Percentiles rank a stretch among this genome's conserved stretches.
phyloP scores from a whole-genome alignment of 352 stramenopile genomes.

The Phytophthora citricola region DNA sequence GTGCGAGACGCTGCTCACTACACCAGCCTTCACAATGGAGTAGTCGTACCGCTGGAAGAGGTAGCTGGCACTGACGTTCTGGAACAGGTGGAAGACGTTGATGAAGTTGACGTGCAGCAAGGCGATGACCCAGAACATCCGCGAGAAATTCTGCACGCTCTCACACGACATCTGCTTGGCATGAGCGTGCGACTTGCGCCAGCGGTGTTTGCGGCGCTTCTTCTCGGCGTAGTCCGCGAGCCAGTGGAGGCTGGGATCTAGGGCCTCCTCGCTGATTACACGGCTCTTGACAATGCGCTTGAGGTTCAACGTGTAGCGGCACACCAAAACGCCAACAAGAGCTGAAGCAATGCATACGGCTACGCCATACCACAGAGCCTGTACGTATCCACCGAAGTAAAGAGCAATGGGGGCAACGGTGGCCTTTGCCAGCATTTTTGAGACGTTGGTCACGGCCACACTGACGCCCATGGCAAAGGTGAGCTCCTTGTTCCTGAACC shows the following conservation, averaged over 20 bases:
- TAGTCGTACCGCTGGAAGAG: conserved; percentile 88
- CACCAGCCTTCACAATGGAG: conserved; percentile 85
- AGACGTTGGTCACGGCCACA: conserved; percentile 91
- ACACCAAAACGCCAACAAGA: conserved; percentile 61
- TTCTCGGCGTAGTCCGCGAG: conserved; percentile 74
- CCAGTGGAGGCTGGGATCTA: conserved; percentile 70
- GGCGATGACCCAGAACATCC: conserved; percentile 89
- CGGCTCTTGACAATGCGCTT: conserved; percentile 72
- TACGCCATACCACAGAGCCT: conserved; percentile 86
- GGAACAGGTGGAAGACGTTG: conserved; percentile 93
- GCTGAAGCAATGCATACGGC: conserved; percentile 64
- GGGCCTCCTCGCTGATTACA: conserved; percentile 56
- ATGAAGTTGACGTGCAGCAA: conserved; percentile 90
- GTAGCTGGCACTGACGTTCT: conserved; percentile 90
- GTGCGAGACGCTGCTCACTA: conserved; percentile 83
- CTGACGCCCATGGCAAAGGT: conserved; percentile 90
- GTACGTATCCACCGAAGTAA: conserved; percentile 86
- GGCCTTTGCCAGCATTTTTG: conserved; percentile 92
- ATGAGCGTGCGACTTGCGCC: conserved; percentile 39
- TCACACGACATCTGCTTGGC: conserved; percentile 63
- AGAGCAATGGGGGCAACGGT: conserved; percentile 87
- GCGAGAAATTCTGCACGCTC: conserved; percentile 74
- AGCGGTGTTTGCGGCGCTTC: conserved; percentile 63
- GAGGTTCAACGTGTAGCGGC: conserved; percentile 64
- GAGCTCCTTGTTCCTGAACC: conserved; percentile 84